A percentile compares a stretch with the other conserved stretches of the same genome.
These are phyloP conservation scores for Hypoxylon sp. DNA, from an alignment of 2,329 filamentous ascomycete genomes.

Conservation along the genomic window DNA sequence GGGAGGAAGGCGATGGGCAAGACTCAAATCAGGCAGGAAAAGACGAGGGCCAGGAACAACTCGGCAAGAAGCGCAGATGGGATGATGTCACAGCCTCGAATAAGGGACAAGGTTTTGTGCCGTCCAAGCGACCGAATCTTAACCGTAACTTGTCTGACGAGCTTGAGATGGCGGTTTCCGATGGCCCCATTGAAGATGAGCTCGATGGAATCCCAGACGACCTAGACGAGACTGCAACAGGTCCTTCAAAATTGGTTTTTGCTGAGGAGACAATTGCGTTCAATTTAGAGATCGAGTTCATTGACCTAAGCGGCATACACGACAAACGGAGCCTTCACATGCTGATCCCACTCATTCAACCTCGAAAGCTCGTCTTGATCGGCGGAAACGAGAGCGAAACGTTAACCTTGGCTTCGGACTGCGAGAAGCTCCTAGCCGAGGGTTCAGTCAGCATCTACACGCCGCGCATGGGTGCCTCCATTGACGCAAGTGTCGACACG, in stretches of 20 bases:
- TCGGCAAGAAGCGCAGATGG: constrained; percentile 96
- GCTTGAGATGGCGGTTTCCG: constrained; percentile 50
- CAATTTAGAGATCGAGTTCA: constrained; percentile 80
- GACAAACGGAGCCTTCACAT: constrained; percentile 94
- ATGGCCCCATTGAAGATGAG: constrained; percentile 60
- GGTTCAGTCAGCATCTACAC: constrained; percentile 78
- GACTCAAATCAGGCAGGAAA: constrained; percentile 62
- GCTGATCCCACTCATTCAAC: constrained; percentile 91
- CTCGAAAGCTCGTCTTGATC: constrained; percentile 92
- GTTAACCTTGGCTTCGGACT: constrained; percentile 77
- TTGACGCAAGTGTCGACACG: constrained; percentile 95
- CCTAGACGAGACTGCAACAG: constrained; percentile 57
- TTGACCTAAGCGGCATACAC: constrained; percentile 92
- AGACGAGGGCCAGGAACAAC: constrained; percentile 63
- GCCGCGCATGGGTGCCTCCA: constrained; percentile 72
- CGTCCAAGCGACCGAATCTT: constrained; percentile 67
- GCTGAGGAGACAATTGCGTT: constrained; percentile 69
- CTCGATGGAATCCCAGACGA: constrained; percentile 67
- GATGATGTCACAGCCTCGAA: constrained; percentile 67
- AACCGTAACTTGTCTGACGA: constrained; percentile 54
- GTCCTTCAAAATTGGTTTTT: constrained; percentile 79
- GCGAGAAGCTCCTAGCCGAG: constrained; percentile 70
- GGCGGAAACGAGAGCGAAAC: constrained; percentile 84
- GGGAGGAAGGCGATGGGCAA: constrained; percentile 75
- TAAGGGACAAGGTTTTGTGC: constrained; percentile 53